These are phyloP conservation scores for Breviolum minutum DNA, from an alignment of 73 alveolate species.

Conservation along the genomic window DNA sequence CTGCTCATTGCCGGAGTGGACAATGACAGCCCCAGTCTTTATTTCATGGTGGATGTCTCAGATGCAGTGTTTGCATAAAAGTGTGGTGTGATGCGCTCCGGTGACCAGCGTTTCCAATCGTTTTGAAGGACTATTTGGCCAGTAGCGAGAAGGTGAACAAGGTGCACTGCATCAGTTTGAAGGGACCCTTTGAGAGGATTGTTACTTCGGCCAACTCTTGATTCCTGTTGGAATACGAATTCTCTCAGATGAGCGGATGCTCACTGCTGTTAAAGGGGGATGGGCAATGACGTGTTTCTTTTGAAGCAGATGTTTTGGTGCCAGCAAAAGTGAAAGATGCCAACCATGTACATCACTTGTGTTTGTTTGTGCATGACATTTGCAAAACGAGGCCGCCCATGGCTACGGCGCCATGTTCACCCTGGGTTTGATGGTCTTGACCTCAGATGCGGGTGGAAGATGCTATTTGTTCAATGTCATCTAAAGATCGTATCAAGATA, in stretches of 20 bases:
- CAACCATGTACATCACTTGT: too few relatives aligned
- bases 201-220: neutral
- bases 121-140: constrained; percentile 58
- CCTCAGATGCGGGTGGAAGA: constrained; percentile 14
- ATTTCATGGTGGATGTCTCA: constrained; percentile 51
- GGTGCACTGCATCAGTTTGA: neutral
- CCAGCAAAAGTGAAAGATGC: too few relatives aligned
- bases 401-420: constrained; percentile 95
- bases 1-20: constrained; percentile 51
- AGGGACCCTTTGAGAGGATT: too few relatives aligned
- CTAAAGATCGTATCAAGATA: too few relatives aligned
- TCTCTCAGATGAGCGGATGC: neutral
- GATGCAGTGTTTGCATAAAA: neutral
- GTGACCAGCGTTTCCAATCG: neutral
- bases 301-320: too few relatives aligned
- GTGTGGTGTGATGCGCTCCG: neutral
- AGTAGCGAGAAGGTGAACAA: constrained; percentile 82
- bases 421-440: constrained; percentile 45
- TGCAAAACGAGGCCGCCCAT: constrained; percentile 51
- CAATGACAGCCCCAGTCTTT: constrained; percentile 56
- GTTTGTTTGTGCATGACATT: too few relatives aligned
- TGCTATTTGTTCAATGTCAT: neutral
- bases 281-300: neutral
- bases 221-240: neutral
- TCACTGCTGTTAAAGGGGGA: neutral